Evolutionary conservation across 148 eudicot genomes (phyloP).

Genomic region (Camellia japonica): DNA sequence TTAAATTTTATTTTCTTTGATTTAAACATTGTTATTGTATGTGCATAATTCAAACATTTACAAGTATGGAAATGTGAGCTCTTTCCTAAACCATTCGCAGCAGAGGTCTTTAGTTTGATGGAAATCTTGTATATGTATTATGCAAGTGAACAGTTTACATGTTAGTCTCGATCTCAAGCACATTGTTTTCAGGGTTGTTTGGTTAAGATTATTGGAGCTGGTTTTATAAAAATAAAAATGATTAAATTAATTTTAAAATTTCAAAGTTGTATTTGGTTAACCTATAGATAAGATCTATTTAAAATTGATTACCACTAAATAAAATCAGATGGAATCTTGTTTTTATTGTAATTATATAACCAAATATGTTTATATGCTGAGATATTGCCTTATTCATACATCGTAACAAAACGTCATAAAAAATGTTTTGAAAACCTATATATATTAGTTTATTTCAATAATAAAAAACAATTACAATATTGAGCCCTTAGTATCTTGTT

Average conservation of each 20-base stretch:
- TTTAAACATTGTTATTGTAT: not conserved
- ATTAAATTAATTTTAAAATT: not conserved
- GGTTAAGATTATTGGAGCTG: too few species aligned
- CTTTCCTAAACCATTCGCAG: not conserved
- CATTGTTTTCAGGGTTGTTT: too few species aligned
- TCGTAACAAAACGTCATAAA: not conserved
- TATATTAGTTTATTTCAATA: not conserved
- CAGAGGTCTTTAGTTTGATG: not conserved
- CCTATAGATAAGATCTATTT: not conserved
- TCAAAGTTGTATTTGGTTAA: not conserved
- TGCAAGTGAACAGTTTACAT: not conserved
- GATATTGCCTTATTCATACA: not conserved
- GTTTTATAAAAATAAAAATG: not conserved
- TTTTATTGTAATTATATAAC: not conserved
- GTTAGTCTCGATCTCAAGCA: not conserved
- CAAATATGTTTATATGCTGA: not conserved
- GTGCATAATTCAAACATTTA: not conserved
- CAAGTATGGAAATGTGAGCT: not conserved
- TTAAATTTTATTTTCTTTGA: not conserved
- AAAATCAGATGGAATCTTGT: not conserved
- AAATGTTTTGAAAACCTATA: not conserved
- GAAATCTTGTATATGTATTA: not conserved
- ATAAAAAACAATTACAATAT: not conserved
- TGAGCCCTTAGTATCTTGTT: not conserved
- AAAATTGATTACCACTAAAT: not conserved